Percentiles rank a stretch among this genome's conserved stretches.
Evolutionary conservation across 164 flowering plant genomes (phyloP).

Genomic region (Stephania yunnanensis): DNA sequence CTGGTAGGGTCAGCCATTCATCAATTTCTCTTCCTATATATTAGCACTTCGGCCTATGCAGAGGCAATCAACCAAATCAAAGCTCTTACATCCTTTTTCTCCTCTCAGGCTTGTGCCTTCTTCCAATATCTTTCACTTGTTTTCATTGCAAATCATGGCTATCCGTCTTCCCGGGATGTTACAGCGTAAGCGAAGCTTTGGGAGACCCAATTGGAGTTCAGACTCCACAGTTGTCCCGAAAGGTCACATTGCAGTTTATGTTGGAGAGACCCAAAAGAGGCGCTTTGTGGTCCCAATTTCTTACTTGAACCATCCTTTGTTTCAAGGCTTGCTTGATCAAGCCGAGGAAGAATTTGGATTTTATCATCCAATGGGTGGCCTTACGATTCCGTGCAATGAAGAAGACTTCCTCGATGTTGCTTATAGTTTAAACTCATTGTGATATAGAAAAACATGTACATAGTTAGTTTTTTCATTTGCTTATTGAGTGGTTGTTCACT

Average conservation of each 20-base stretch:
- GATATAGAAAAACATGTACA: not conserved
- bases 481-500: slow-evolving; percentile 5
- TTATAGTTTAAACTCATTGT: slow-evolving; percentile 10
- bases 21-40: not conserved
- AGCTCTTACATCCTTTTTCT: not conserved
- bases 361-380: slow-evolving; percentile 29
- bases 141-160: not conserved
- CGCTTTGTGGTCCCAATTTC: not conserved
- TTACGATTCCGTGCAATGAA: slow-evolving; percentile 19
- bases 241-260: not conserved
- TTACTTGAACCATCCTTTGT: not conserved
- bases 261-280: slow-evolving; percentile 5
- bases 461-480: not conserved
- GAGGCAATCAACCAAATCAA: not conserved
- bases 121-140: not conserved
- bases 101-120: not conserved
- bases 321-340: not conserved
- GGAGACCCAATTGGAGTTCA: not conserved
- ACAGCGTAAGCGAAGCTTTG: not conserved
- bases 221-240: not conserved
- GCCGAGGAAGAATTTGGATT: not conserved
- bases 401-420: slow-evolving; percentile 22
- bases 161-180: not conserved
- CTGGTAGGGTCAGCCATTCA: not conserved
- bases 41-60: not conserved